phyloP scores from a whole-genome alignment of 2,329 filamentous ascomycete species.

The Diaporthe capsici region DNA sequence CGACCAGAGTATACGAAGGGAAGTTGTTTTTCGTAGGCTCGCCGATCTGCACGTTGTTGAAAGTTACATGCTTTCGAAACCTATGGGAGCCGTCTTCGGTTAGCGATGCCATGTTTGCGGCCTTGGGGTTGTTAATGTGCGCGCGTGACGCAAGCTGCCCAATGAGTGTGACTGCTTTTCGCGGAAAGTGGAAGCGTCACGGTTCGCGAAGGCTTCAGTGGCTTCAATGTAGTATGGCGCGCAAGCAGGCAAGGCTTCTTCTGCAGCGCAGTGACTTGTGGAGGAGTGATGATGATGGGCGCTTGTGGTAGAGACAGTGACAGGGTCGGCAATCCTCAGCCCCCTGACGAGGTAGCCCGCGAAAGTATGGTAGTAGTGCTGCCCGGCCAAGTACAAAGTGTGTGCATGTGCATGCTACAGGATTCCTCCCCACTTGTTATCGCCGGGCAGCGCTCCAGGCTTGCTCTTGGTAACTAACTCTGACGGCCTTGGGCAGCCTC shows the following conservation, averaged over 20 bases:
- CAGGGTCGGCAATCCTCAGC: slow-evolving; percentile 11
- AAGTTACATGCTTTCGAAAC: slow-evolving; percentile 72
- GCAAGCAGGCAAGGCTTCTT: background rate
- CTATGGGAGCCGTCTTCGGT: slow-evolving; percentile 60
- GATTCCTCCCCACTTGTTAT: slow-evolving; percentile 32
- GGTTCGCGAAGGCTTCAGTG: background rate
- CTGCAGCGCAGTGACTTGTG: background rate
- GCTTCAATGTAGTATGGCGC: background rate
- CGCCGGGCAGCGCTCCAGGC: slow-evolving; percentile 3
- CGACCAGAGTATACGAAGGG: slow-evolving; percentile 83
- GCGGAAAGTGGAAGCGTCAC: background rate
- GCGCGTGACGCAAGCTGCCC: slow-evolving; percentile 13
- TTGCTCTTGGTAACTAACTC: slow-evolving; percentile 24
- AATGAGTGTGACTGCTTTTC: background rate
- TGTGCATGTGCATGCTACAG: slow-evolving; percentile 22
- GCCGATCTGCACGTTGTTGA: slow-evolving; percentile 71
- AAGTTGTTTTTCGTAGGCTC: slow-evolving; percentile 72
- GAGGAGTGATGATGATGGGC: slow-evolving; percentile 6
- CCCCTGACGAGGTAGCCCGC: slow-evolving; percentile 1
- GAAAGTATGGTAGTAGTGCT: slow-evolving; percentile 12
- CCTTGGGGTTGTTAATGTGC: background rate
- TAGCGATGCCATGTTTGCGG: slow-evolving; percentile 58
- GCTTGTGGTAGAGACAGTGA: slow-evolving; percentile 9
- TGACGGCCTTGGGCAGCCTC: slow-evolving; percentile 23
- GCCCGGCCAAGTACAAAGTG: slow-evolving; percentile 5